Evolutionary conservation across 2,329 filamentous ascomycete species (phyloP).

Genomic region (Mollisia scopiformis): DNA sequence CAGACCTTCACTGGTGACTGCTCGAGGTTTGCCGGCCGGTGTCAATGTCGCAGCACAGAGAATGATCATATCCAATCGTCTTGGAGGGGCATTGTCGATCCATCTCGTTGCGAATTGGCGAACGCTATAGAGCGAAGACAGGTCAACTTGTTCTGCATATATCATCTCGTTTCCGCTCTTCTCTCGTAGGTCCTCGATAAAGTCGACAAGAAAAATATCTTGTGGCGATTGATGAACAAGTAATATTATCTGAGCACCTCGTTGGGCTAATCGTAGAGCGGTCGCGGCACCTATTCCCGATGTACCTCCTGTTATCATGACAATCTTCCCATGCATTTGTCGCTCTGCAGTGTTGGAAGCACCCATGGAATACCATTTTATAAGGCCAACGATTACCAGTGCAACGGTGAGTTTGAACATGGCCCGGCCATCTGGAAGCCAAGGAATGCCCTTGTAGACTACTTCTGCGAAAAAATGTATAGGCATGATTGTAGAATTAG

Average conservation of each 20-base stretch:
- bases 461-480: constrained; percentile 34
- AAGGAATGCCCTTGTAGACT: constrained; percentile 27
- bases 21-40: constrained; percentile 62
- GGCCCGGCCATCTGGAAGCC: constrained; percentile 39
- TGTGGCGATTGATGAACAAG: constrained; percentile 80
- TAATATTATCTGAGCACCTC: constrained; percentile 89
- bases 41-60: constrained; percentile 82
- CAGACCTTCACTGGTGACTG: constrained; percentile 74
- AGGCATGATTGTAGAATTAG: constrained; percentile 30
- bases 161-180: constrained; percentile 83
- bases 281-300: constrained; percentile 86
- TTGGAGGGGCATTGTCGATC: constrained; percentile 92
- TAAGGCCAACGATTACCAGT: constrained; percentile 53
- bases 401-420: constrained; percentile 56
- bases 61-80: constrained; percentile 87
- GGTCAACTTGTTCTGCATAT: constrained; percentile 93
- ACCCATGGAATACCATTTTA: constrained; percentile 82
- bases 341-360: constrained; percentile 75
- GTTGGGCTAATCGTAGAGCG: constrained; percentile 72
- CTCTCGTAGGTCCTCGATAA: constrained; percentile 83
- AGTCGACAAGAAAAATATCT: constrained; percentile 90
- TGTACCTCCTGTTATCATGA: constrained; percentile 92
- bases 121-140: constrained; percentile 86
- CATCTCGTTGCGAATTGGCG: constrained; percentile 94
- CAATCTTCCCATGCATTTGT: constrained; percentile 89